Evolutionary conservation across 2,329 filamentous ascomycete genomes (phyloP).

Genomic region (Colletotrichum sp.): DNA sequence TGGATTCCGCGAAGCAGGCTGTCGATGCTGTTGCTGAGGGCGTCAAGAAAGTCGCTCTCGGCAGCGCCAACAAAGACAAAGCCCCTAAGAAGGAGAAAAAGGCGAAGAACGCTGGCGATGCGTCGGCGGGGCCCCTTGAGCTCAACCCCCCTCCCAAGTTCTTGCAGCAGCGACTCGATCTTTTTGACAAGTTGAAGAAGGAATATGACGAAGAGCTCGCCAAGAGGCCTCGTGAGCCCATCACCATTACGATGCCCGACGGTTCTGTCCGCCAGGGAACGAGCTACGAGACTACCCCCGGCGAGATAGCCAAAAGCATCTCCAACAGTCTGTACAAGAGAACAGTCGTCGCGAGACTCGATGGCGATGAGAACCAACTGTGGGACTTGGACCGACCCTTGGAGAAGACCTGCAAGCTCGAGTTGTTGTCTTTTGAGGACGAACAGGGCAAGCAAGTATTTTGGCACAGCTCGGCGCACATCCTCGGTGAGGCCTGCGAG

Average conservation of each 20-base stretch:
- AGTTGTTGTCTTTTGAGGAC: constrained; percentile 83
- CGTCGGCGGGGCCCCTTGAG: constrained; percentile 49
- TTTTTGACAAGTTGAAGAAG: constrained; percentile 90
- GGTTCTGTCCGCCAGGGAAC: constrained; percentile 76
- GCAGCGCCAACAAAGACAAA: constrained; percentile 46
- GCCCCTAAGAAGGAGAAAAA: constrained; percentile 60
- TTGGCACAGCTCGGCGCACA: constrained; percentile 93
- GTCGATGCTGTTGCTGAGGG: constrained; percentile 58
- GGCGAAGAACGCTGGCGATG: constrained; percentile 38
- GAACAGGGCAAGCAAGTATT: constrained; percentile 88
- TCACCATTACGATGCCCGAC: constrained; percentile 76
- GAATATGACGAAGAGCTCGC: constrained; percentile 80
- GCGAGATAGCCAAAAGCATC: constrained; percentile 77
- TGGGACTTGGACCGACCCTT: constrained; percentile 95
- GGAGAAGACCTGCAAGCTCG: constrained; percentile 85
- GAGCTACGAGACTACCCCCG: constrained; percentile 91
- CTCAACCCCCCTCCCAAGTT: constrained; percentile 70
- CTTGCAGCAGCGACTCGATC: constrained; percentile 80
- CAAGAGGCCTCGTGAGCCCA: constrained; percentile 73
- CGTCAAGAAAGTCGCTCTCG: constrained; percentile 65
- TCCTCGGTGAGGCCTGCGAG: constrained; percentile 94
- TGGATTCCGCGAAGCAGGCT: constrained; percentile 54
- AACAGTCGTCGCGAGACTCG: constrained; percentile 84
- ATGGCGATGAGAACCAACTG: constrained; percentile 72
- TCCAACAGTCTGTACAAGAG: constrained; percentile 86